These are phyloP conservation scores for Termitomyces sp. DNA, from an alignment of 768 basidiomycete genomes.

Conservation along the genomic window DNA sequence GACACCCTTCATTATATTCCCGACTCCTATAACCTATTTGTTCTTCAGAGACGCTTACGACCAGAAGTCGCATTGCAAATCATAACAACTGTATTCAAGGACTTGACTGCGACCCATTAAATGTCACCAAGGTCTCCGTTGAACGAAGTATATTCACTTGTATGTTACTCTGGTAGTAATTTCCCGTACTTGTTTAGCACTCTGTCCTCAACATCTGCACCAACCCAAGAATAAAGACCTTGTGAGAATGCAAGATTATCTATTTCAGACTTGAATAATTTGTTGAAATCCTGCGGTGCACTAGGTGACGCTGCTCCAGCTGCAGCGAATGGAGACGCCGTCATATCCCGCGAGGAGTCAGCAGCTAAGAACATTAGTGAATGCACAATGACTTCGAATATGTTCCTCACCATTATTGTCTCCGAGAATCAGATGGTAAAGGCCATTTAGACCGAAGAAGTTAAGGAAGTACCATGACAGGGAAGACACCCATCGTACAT, in stretches of 20 bases:
- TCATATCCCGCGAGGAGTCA: slow-evolving; percentile 73
- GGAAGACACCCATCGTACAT: slow-evolving; percentile 98
- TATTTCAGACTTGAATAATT: slow-evolving; percentile 85
- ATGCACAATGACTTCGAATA: not conserved
- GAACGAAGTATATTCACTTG: slow-evolving; percentile 1
- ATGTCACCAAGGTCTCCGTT: not conserved
- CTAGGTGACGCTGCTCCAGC: slow-evolving; percentile 41
- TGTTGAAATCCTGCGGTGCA: slow-evolving; percentile 80
- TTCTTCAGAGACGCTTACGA: not conserved
- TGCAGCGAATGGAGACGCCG: slow-evolving; percentile 60
- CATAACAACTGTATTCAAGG: not conserved
- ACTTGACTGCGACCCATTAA: not conserved
- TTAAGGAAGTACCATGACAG: slow-evolving; percentile 99
- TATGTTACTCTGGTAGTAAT: slow-evolving; percentile 30
- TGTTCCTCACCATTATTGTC: slow-evolving; percentile 72
- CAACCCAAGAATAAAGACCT: slow-evolving; percentile 80
- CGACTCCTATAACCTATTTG: not conserved
- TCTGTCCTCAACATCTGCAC: slow-evolving; percentile 73
- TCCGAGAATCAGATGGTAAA: slow-evolving; percentile 92
- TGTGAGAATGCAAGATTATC: slow-evolving; percentile 93
- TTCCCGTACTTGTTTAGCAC: slow-evolving; percentile 74
- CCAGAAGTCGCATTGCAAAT: not conserved
- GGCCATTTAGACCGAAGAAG: slow-evolving; percentile 94
- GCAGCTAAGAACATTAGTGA: slow-evolving; percentile 47
- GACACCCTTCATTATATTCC: not conserved